Percentiles rank a stretch among this genome's conserved stretches.
These are phyloP conservation scores for Lactarius indigo DNA, from an alignment of 768 basidiomycete species.

Conservation along the genomic window DNA sequence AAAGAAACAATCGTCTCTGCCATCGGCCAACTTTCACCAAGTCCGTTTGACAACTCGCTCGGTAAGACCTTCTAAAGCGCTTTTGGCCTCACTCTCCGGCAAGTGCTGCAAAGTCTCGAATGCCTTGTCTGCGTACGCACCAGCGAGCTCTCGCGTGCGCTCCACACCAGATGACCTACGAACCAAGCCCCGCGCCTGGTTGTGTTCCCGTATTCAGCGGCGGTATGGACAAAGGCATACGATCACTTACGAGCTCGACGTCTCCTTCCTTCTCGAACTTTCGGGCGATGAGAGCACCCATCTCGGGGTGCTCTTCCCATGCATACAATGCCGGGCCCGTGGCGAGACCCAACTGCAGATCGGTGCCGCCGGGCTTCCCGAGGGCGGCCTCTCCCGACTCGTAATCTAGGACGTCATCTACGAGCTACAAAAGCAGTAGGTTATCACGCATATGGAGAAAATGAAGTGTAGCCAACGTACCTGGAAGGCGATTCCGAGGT, in stretches of 20 bases:
- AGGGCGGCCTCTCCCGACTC: constrained; percentile 67
- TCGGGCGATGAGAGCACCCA: constrained; percentile 74
- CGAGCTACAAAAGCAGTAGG: constrained; percentile 52
- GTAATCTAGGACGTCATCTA: constrained; percentile 95
- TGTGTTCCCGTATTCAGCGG: not conserved
- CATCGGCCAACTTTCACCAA: constrained; percentile 37
- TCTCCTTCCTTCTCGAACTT: constrained; percentile 78
- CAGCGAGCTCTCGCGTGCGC: constrained; percentile 75
- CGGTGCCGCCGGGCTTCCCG: constrained; percentile 83
- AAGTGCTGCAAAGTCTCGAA: constrained; percentile 61
- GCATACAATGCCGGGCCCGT: constrained; percentile 86
- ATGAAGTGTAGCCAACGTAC: constrained; percentile 37
- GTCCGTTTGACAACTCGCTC: constrained; percentile 62
- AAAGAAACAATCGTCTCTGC: not conserved
- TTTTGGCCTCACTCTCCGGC: constrained; percentile 77
- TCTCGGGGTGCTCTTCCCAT: constrained; percentile 74
- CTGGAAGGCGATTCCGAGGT: constrained; percentile 95
- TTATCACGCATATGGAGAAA: not conserved
- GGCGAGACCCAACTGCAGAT: constrained; percentile 61
- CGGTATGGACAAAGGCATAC: not conserved
- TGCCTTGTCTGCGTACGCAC: constrained; percentile 72
- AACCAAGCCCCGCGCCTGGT: constrained; percentile 66
- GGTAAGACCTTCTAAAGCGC: constrained; percentile 69
- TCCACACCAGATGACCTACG: constrained; percentile 68
- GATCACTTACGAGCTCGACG: constrained; percentile 60